Evolutionary conservation across 2,329 filamentous ascomycete species (phyloP).

Genomic region (Pochonia chlamydosporia): DNA sequence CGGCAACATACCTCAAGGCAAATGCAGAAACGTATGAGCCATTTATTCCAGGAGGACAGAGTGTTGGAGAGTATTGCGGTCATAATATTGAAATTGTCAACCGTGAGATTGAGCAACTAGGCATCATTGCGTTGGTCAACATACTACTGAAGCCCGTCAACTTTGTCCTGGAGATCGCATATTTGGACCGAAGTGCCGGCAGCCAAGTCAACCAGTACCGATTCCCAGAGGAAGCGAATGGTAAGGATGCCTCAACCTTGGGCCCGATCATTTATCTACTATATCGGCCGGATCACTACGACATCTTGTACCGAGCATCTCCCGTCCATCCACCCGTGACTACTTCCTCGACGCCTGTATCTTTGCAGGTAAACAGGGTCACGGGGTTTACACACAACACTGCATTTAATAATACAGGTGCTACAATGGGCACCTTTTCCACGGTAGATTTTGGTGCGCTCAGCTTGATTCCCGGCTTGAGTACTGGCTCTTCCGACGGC

Average conservation of each 20-base stretch:
- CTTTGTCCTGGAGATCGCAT: conserved; percentile 80
- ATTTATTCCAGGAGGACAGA: conserved; percentile 58
- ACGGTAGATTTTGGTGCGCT: conserved; percentile 37
- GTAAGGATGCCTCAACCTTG: conserved; percentile 34
- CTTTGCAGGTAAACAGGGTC: conserved; percentile 49
- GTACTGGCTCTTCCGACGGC: conserved; percentile 8
- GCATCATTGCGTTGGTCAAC: conserved; percentile 70
- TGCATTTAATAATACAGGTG: conserved; percentile 33
- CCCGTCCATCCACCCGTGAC: conserved; percentile 19
- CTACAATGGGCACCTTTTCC: conserved; percentile 35
- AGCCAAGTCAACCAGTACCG: conserved; percentile 67
- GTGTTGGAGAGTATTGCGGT: conserved; percentile 63
- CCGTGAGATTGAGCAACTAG: conserved; percentile 87
- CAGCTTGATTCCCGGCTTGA: conserved; percentile 42
- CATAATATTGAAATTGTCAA: conserved; percentile 67
- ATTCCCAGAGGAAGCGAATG: conserved; percentile 51
- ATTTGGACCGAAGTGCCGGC: conserved; percentile 81
- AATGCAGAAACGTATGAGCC: conserved; percentile 63
- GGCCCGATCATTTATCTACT: conserved; percentile 51
- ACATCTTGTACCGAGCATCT: conserved; percentile 72
- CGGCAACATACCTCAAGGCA: conserved; percentile 77
- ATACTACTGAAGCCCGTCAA: conserved; percentile 73
- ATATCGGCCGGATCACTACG: conserved; percentile 81
- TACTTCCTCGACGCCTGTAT: conserved; percentile 2
- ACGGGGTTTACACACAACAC: conserved; percentile 40